Conservation (phyloP, 2,329 filamentous ascomycete genomes). For the Beauveria sp. region DNA sequence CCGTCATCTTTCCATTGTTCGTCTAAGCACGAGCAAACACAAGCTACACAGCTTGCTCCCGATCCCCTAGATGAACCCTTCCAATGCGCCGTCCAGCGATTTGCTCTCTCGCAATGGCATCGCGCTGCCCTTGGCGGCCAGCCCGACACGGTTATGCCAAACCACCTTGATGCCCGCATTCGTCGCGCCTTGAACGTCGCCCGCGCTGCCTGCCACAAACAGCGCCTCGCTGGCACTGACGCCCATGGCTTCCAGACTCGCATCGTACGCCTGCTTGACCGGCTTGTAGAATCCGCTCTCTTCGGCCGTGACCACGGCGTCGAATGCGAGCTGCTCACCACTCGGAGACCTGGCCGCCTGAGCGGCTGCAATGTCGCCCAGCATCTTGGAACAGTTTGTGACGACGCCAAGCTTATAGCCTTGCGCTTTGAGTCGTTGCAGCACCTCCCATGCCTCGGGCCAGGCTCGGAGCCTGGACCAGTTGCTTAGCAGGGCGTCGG, state of each 20-base stretch:
- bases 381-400: slow-evolving; percentile 29
- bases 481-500: slow-evolving; percentile 20
- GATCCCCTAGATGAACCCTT: slow-evolving; percentile 6
- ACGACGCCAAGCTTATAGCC: slow-evolving; percentile 29
- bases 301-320: slow-evolving; percentile 29
- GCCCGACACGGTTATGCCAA: slow-evolving; percentile 29
- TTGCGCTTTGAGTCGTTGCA: slow-evolving; percentile 16
- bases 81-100: slow-evolving; percentile 18
- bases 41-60: too few species aligned
- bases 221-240: slow-evolving; percentile 21
- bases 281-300: slow-evolving; percentile 34
- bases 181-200: slow-evolving; percentile 31
- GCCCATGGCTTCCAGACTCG: slow-evolving; percentile 21
- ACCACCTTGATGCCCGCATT: slow-evolving; percentile 31
- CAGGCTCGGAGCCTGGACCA: slow-evolving; percentile 23
- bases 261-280: slow-evolving; percentile 23
- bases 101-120: slow-evolving; percentile 18
- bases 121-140: slow-evolving; percentile 20
- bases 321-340: slow-evolving; percentile 19
- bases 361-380: slow-evolving; percentile 21
- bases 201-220: slow-evolving; percentile 32
- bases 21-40: background rate
- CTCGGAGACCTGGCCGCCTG: background rate
- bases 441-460: slow-evolving; percentile 17
- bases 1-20: too few species aligned